Base-by-base conservation (phyloP, 805 yeast species). In the Candida quercuum region DNA sequence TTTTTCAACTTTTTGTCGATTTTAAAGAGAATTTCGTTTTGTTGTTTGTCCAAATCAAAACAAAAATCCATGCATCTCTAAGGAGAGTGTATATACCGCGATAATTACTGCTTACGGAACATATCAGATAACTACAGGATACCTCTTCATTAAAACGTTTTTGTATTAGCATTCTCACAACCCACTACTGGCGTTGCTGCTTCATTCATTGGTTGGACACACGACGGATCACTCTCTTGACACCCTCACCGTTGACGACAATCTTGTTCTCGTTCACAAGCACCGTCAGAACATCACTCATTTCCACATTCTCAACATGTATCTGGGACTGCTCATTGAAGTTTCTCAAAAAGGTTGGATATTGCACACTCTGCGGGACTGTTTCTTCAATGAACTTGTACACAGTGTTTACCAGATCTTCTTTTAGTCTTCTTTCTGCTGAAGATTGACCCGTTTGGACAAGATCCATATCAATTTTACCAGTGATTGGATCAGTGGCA, bases 401-500 rank as follows among this genome's bases (percentile, higher is more conserved):
- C 5, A 88, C 66, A 44, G 76, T 85, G 41, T 77, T 74, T 12
- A 76, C 69, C 45, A 86, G 66, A 54, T 85, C 95, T 46, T 82
- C 86, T 49, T 78, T 81, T 57, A 81, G 59, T 50, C 78, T 73
- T 60, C 96, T 72, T 59, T 89, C 95, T 4, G 91, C 86, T 2
- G 86, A 72, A 0, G 96, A 85, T 33, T 89, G 88, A 33, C 98
- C 99, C 0, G 98, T 93, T 64, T 91, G 97, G 21, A 93, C 89
- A 57, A 93, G 69, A 59, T 88, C 96, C 96, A 93, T 88, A 58
- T 93, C 99, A 48, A 93, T 93, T 52, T 93, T 76, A 22, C 99
- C 99, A 0, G 99, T 91, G 25, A 81, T 69, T 18, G 99, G 99
- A 64, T 93, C 99, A 3, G 96, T 93, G 13, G 99, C 99, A 59